Evolutionary conservation across 192 early-diverging fungal species (phyloP).

Genomic region (Rhizophlyctis rosea): DNA sequence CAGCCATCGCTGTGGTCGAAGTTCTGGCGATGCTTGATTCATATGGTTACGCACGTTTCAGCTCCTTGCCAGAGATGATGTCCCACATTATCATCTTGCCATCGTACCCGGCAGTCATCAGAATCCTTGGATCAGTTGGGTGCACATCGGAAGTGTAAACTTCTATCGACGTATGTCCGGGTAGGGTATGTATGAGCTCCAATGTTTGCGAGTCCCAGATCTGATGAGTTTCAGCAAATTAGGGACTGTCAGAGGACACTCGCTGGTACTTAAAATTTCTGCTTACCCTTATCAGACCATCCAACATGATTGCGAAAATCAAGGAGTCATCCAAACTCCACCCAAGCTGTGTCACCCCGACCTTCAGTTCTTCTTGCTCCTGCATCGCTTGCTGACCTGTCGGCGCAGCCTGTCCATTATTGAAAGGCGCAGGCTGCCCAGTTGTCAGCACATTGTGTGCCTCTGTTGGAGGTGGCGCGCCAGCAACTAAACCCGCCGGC

Average conservation of each 20-base stretch:
- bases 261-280: too few species aligned
- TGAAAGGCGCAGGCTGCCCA: too few species aligned
- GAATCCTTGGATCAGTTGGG: conserved; percentile 64
- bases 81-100: conserved; percentile 83
- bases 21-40: conserved; percentile 40
- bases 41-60: conserved; percentile 49
- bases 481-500: too few species aligned
- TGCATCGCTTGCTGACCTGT: too few species aligned
- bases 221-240: too few species aligned
- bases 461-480: too few species aligned
- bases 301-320: conserved; percentile 63
- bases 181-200: conserved; percentile 45
- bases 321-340: conserved; percentile 70
- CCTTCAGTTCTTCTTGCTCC: conserved; percentile 10
- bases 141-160: conserved; percentile 75
- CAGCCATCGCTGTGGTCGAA: neutral
- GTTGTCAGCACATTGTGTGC: too few species aligned
- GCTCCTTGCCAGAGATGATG: conserved; percentile 49
- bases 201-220: conserved; percentile 69
- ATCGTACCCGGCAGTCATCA: conserved; percentile 81
- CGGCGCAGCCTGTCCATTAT: too few species aligned
- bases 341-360: conserved; percentile 56
- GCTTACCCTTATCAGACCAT: conserved; percentile 17
- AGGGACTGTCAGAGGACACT: too few species aligned
- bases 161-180: conserved; percentile 59